Conservation (phyloP, 2,329 filamentous ascomycete species). For the Claviceps maximensis region DNA sequence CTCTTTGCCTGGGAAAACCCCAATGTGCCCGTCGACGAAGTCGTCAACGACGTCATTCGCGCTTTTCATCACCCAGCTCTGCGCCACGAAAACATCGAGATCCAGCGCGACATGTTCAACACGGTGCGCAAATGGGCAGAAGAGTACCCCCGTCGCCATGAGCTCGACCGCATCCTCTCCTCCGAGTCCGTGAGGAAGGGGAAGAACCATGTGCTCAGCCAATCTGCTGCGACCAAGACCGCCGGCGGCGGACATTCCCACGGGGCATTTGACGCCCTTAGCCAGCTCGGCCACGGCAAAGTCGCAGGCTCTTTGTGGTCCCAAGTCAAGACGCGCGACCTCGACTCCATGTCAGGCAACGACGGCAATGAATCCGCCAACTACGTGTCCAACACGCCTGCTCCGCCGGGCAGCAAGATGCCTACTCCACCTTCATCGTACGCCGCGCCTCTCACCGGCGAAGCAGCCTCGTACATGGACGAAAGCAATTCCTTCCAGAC, state of each 20-base stretch:
- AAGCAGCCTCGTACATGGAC: slow-evolving; percentile 19
- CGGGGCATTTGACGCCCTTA: slow-evolving; percentile 30
- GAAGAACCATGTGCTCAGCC: slow-evolving; percentile 56
- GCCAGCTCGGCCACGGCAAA: slow-evolving; percentile 39
- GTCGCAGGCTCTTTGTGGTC: slow-evolving; percentile 47
- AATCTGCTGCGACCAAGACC: slow-evolving; percentile 17
- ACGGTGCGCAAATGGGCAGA: slow-evolving; percentile 74
- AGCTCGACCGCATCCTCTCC: slow-evolving; percentile 62
- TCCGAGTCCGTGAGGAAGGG: slow-evolving; percentile 74
- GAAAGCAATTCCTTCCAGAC: slow-evolving; percentile 9
- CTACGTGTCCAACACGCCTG: slow-evolving; percentile 27
- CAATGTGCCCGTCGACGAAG: slow-evolving; percentile 67
- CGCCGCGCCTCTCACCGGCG: slow-evolving; percentile 17
- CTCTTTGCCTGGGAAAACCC: slow-evolving; percentile 90
- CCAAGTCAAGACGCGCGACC: slow-evolving; percentile 45
- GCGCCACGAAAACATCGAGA: slow-evolving; percentile 60
- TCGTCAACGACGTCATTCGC: slow-evolving; percentile 65
- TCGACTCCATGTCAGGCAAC: slow-evolving; percentile 39
- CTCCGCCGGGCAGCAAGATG: slow-evolving; percentile 18
- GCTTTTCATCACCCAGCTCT: slow-evolving; percentile 87
- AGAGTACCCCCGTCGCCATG: slow-evolving; percentile 49
- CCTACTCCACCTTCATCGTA: slow-evolving; percentile 21
- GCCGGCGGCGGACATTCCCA: slow-evolving; percentile 24
- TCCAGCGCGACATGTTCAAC: slow-evolving; percentile 80
- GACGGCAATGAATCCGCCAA: slow-evolving; percentile 26